Evolutionary conservation across 805 yeast species (phyloP).

Genomic region (Pichia ethanolica): DNA sequence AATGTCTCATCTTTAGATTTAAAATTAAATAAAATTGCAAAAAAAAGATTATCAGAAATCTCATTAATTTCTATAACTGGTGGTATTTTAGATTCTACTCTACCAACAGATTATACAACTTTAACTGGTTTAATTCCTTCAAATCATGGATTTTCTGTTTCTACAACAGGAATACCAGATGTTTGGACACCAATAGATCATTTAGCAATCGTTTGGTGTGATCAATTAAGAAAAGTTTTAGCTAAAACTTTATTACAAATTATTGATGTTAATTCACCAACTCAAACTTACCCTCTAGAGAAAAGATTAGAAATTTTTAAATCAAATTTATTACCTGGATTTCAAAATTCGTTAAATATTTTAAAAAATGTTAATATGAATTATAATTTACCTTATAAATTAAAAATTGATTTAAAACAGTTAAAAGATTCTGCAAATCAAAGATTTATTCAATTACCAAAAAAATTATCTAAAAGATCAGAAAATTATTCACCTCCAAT

Average conservation of each 20-base stretch:
- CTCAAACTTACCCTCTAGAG: slow-evolving; percentile 44
- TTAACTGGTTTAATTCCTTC: slow-evolving; percentile 65
- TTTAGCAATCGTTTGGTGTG: slow-evolving; percentile 94
- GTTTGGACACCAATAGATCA: slow-evolving; percentile 96
- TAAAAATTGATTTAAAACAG: slow-evolving; percentile 29
- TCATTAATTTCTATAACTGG: slow-evolving; percentile 84
- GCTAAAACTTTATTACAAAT: slow-evolving; percentile 54
- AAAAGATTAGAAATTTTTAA: slow-evolving; percentile 56
- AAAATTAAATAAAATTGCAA: slow-evolving; percentile 29
- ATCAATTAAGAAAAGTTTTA: slow-evolving; percentile 63
- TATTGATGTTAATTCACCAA: slow-evolving; percentile 39
- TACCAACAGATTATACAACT: slow-evolving; percentile 88
- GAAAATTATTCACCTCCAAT: slow-evolving; percentile 22
- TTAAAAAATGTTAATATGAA: slow-evolving; percentile 26
- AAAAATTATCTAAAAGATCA: slow-evolving; percentile 14
- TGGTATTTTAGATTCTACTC: slow-evolving; percentile 65
- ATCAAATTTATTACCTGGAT: slow-evolving; percentile 42
- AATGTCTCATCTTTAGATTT: neutral
- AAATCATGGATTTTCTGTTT: slow-evolving; percentile 72
- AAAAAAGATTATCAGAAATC: slow-evolving; percentile 44
- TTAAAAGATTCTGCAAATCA: slow-evolving; percentile 25
- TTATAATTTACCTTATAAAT: slow-evolving; percentile 18
- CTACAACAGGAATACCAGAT: slow-evolving; percentile 76
- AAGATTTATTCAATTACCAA: slow-evolving; percentile 24
- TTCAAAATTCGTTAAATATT: slow-evolving; percentile 30